Conservation (phyloP, 2,329 filamentous ascomycete species). For the Neonectria punicea region DNA sequence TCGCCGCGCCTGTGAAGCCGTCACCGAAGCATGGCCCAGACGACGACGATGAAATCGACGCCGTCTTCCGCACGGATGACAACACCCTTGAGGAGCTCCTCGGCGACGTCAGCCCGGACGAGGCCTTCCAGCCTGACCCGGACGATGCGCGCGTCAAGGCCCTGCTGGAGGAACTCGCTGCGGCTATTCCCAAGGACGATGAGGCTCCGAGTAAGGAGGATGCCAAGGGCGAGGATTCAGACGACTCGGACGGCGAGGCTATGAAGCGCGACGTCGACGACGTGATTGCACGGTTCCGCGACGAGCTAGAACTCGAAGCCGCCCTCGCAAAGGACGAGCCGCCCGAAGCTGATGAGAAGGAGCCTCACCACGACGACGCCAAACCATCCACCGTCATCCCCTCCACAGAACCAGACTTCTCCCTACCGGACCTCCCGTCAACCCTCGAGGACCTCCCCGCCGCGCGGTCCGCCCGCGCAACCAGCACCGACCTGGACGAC, state of each 20-base stretch:
- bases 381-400: neutral
- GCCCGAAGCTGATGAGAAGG: constrained; percentile 17
- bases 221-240: constrained; percentile 39
- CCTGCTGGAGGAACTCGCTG: constrained; percentile 51
- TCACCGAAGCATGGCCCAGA: neutral
- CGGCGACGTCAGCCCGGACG: constrained; percentile 52
- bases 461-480: constrained; percentile 32
- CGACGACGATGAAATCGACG: constrained; percentile 51
- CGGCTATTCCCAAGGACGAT: constrained; percentile 46
- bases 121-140: constrained; percentile 37
- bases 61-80: constrained; percentile 61
- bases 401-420: constrained; percentile 41
- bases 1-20: constrained; percentile 5
- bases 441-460: constrained; percentile 52
- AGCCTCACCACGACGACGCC: constrained; percentile 33
- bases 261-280: constrained; percentile 58
- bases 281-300: constrained; percentile 57
- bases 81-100: constrained; percentile 63
- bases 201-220: constrained; percentile 5
- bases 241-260: constrained; percentile 62
- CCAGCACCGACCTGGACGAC: constrained; percentile 50
- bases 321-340: constrained; percentile 29
- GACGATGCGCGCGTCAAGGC: constrained; percentile 49
- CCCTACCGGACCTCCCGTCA: constrained; percentile 60
- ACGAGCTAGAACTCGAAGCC: constrained; percentile 55